These are phyloP conservation scores for Rhizoclosmatium sp. DNA, from an alignment of 192 early-diverging fungal genomes.

Conservation along the genomic window DNA sequence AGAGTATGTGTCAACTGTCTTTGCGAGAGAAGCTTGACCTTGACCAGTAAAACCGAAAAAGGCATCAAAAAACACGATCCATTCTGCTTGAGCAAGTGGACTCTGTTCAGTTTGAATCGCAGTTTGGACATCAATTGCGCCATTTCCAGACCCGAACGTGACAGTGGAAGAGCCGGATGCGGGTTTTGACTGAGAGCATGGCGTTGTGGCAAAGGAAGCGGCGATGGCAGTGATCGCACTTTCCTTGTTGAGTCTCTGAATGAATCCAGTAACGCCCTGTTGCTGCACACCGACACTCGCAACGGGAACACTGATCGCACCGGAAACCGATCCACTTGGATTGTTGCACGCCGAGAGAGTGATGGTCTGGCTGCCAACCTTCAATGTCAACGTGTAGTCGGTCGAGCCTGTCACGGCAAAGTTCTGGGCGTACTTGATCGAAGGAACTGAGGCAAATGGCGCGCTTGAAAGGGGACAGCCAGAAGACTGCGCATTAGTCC, in stretches of 20 bases:
- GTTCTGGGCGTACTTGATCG: conserved; percentile 4
- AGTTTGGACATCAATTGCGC: not conserved
- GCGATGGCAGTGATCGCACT: not conserved
- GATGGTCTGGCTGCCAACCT: not conserved
- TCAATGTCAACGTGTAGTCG: not conserved
- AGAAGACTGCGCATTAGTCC: too few relatives aligned
- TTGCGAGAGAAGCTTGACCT: not conserved
- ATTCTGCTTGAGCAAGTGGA: conserved; percentile 34
- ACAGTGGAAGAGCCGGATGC: not conserved
- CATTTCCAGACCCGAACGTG: conserved; percentile 10
- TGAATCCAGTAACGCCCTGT: conserved; percentile 3
- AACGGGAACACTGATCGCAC: conserved; percentile 17
- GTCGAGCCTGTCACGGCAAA: not conserved
- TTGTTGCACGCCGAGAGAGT: conserved; percentile 13
- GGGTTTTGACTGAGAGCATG: not conserved
- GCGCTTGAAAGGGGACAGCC: not conserved
- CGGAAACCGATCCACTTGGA: not conserved
- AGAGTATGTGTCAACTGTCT: not conserved
- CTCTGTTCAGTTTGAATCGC: conserved; percentile 12
- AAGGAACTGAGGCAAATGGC: not conserved
- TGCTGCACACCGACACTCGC: not conserved
- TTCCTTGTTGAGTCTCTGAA: conserved; percentile 15
- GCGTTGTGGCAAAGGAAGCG: not conserved
- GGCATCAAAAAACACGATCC: conserved; percentile 31
- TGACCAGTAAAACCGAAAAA: conserved; percentile 3